Conservation (phyloP, 2,329 filamentous ascomycete species). For the Colletotrichum magnum region DNA sequence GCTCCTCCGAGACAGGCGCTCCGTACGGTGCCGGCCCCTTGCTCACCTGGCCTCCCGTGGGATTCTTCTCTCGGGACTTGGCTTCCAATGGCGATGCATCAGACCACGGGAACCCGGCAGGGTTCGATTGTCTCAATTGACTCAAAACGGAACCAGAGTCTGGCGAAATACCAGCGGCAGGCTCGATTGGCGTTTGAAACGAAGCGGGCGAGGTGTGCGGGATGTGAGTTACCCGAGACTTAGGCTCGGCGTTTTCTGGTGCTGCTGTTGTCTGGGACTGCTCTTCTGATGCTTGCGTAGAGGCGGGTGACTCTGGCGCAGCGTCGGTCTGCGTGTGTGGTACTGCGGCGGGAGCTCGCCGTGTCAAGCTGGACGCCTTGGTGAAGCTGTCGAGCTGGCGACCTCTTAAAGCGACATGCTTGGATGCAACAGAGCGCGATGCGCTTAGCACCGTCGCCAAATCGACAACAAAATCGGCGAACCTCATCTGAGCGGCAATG, state of each 20-base stretch:
- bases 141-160: slow-evolving; percentile 34
- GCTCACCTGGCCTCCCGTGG: not conserved
- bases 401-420: slow-evolving; percentile 71
- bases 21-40: slow-evolving; percentile 9
- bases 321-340: slow-evolving; percentile 6
- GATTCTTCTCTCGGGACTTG: not conserved
- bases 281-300: not conserved
- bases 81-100: slow-evolving; percentile 31
- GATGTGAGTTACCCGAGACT: slow-evolving; percentile 18
- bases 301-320: not conserved
- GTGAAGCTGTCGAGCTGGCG: slow-evolving; percentile 67
- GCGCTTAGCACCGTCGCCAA: slow-evolving; percentile 78
- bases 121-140: slow-evolving; percentile 33
- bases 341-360: slow-evolving; percentile 27
- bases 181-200: slow-evolving; percentile 9
- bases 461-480: slow-evolving; percentile 78
- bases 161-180: slow-evolving; percentile 21
- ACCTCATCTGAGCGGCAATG: slow-evolving; percentile 60
- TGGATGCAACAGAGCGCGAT: slow-evolving; percentile 76
- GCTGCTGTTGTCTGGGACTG: not conserved
- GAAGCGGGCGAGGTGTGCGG: slow-evolving; percentile 28
- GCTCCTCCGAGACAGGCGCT: slow-evolving; percentile 38
- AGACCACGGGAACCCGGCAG: slow-evolving; percentile 23
- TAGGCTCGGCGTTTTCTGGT: not conserved
- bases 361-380: slow-evolving; percentile 60